Evolutionary conservation across 2,329 filamentous ascomycete genomes (phyloP), one percentile per base, ranked within the genome.

Genomic region (Pseudogymnoascus sp.): DNA sequence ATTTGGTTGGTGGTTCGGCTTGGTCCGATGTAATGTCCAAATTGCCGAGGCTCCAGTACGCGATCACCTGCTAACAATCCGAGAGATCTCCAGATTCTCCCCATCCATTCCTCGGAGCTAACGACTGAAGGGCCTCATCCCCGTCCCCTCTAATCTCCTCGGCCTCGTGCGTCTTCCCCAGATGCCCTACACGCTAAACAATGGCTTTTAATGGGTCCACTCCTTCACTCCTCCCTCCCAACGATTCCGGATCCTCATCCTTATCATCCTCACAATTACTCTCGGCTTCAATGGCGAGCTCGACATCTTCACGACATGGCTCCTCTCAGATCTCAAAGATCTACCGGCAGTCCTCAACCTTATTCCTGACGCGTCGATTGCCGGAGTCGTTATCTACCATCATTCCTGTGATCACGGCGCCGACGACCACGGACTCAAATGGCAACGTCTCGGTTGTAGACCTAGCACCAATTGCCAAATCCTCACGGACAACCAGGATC

Each of bases 351-450:
- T 90, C 94, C 32, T 95, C 91, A 6, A 92, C 94, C 65, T 83
- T 97, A 22, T 99, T 96, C 76, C 81, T 99, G 63, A 99, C 94
- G 74, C 91, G 94, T 74, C 89, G 93, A 57, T 79, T 97, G 60
- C 89, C 91, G 67, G 94, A 99, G 75, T 90, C 93, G 0, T 80
- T 97, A 30, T 89, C 90, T 20, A 91, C 89, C 3, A 83, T 99
- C 59, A 80, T 92, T 57, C 90, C 93, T 7, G 81, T 97, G 64
- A 88, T 99, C 70, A 86, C 82, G 1, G 81, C 86, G 6, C 77
- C 76, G 61, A 64, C 69, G 11, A 61, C 62, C 12, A 57, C 67
- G 16, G 70, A 76, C 39, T 67, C 68, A 39, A 63, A 66, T 34
- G 43, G 67, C n/a, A 67, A 73, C 67, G 71, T 72, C 30, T 69